Evolutionary conservation across 257 asterid genomes (phyloP), one percentile per base, ranked within the genome.

Genomic region (Fraxinus americana): DNA sequence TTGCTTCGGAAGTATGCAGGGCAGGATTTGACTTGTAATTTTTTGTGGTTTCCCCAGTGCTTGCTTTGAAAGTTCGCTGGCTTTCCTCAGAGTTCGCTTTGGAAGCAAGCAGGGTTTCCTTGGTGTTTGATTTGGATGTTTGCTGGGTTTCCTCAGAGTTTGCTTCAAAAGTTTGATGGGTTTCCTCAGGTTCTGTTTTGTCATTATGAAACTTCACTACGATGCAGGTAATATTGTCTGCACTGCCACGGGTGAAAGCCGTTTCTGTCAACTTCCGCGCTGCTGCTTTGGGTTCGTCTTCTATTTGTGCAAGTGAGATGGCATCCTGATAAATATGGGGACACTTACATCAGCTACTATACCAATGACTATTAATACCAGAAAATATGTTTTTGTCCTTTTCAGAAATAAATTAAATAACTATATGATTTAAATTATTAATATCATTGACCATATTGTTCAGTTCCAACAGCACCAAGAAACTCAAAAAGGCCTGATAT

Each of bases 211-310:
- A 84, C 88, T 92, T 93, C 79, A 93, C 99, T 34, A 93, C 98
- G 21, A 96, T 92, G 88, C 98, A 96, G 70, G 98, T 96, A 86
- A 96, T 96, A 77, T 96, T 96, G 82, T 96, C 99, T 2, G 98
- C 98, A 82, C 98, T 96, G 16, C 99, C 99, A 13, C 96, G 96
- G 39, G 89, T 87, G 80, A 91, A 96, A 70, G 99, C 99, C 19
- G 97, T 88, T 85, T 93, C 98, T 1, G 96, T 88, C 90, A 96
- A 89, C 87, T 92, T 96, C 82, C 94, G 88, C 27, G 99, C 98
- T 69, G 97, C 99, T 43, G 88, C 91, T 80, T 91, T 95, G 0
- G 98, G 91, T 54, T 90, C 96, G 38, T 92, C 97, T 86, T 91
- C 98, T 57, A 89, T 50, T 79, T 78, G 91, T 2, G 96, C 99